Evolutionary conservation across 2,329 filamentous ascomycete genomes (phyloP), one percentile per base, ranked within the genome.

Genomic region (Fusarium anthophilum): DNA sequence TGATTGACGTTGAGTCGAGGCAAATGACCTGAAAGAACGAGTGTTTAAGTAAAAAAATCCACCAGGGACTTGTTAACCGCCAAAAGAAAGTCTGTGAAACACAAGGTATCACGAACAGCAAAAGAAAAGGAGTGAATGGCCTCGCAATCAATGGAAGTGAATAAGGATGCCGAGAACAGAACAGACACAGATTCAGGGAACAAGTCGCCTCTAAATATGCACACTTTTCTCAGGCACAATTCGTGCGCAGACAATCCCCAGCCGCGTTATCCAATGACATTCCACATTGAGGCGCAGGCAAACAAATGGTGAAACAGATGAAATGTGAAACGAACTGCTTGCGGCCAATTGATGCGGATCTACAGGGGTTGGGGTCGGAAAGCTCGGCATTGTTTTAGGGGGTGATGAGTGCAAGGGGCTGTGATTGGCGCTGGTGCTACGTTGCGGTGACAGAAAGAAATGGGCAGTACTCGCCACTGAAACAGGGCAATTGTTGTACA

Each of bases 31-130:
- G 8, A 20, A 30, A 39, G 14, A 45, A 17, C 20, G 43, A 24
- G 24, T 39, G 24, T 63, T 43, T 69, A 51, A 59, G 45, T 66
- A 57, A 41, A 30, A 48, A 30, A 37, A 26, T 70, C 68, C 68
- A 28, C 68, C 68, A 70, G 68, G 68, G 68, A 70, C 30, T 51
- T 63, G 30, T 35, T 41, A n/a, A 35, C 32, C 20, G 24, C 32
- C 32, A 66, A 61, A 62, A 39, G 62, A 66, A 38, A 6, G 55
- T 41, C 14, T 3, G 32, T 53, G n/a, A 35, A 53, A 28, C 32
- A 59, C 17, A 50, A 30, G 5, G 55, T 50, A 37, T 37, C 30
- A 51, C 43, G 35, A 60, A 67, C 45, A 61, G 38, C 30, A 32
- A 51, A 20, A 12, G 24, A 43, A 50, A 66, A 66, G 24, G 51